Percentiles rank a stretch among this genome's conserved stretches.
phyloP scores from a whole-genome alignment of 768 basidiomycete genomes.

The Termitomyces heimii region DNA sequence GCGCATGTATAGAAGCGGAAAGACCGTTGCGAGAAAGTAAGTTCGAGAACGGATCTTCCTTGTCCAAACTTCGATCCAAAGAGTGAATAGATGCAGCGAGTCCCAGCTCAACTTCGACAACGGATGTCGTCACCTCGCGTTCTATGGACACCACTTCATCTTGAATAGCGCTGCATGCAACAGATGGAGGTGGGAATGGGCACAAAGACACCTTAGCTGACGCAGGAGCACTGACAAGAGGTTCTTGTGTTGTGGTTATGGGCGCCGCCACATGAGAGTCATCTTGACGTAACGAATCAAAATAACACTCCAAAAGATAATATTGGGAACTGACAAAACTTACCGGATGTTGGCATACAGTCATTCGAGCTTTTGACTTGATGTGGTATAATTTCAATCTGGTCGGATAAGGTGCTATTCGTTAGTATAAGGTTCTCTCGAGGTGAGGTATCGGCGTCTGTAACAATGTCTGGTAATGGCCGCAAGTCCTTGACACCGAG shows the following conservation, averaged over 20 bases:
- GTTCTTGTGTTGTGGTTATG: constrained; percentile 10
- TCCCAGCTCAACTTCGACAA: constrained; percentile 13
- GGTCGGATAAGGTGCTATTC: neutral
- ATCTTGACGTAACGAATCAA: constrained; percentile 5
- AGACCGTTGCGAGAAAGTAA: constrained; percentile 26
- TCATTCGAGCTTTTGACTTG: neutral
- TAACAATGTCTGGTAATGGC: constrained; percentile 46
- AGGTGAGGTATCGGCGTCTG: constrained; percentile 14
- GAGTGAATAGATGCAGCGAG: constrained; percentile 16
- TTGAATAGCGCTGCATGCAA: neutral
- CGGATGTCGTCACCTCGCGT: neutral
- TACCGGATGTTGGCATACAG: neutral
- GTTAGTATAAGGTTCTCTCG: neutral
- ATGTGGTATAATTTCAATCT: neutral
- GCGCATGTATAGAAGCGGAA: constrained; percentile 53
- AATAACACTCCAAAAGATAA: neutral
- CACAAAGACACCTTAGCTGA: constrained; percentile 11
- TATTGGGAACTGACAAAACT: constrained; percentile 3
- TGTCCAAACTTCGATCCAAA: constrained; percentile 5
- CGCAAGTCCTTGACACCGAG: constrained; percentile 60
- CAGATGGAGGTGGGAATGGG: constrained; percentile 14
- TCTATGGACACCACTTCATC: neutral
- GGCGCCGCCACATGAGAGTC: neutral
- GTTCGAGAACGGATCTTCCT: constrained; percentile 6
- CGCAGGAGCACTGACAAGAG: constrained; percentile 7